phyloP scores from a whole-genome alignment of 1,284 basidiomycete genomes.

The Tilletiopsis washingtonensis region DNA sequence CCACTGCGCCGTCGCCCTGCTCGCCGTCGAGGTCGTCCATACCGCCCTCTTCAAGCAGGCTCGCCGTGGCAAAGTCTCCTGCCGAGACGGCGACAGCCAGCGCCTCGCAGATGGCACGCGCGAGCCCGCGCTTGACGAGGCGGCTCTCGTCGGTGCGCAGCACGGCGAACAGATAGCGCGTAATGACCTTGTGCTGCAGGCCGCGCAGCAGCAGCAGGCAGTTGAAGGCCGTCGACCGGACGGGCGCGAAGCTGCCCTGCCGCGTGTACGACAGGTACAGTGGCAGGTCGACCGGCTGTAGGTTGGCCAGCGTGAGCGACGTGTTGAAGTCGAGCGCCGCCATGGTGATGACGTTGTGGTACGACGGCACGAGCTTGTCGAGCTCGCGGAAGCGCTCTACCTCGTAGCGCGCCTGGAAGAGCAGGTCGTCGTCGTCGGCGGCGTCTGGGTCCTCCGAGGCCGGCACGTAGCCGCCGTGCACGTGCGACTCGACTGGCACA shows the following conservation, averaged over 20 bases:
- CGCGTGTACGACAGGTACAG: slow-evolving; percentile 82
- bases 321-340: slow-evolving; percentile 52
- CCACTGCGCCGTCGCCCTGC: slow-evolving; percentile 50
- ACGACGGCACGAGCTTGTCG: slow-evolving; percentile 89
- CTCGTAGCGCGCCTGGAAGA: slow-evolving; percentile 28
- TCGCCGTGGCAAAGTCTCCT: slow-evolving; percentile 62
- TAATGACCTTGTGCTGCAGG: slow-evolving; percentile 56
- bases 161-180: slow-evolving; percentile 82
- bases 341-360: slow-evolving; percentile 85
- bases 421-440: slow-evolving; percentile 28
- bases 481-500: slow-evolving; percentile 49
- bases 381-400: slow-evolving; percentile 87
- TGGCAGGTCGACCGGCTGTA: slow-evolving; percentile 71
- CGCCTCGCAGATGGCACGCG: slow-evolving; percentile 75
- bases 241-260: slow-evolving; percentile 66
- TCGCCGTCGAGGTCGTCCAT: slow-evolving; percentile 6
- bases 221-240: slow-evolving; percentile 87
- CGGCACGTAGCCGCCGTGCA: slow-evolving; percentile 14
- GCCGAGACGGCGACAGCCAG: slow-evolving; percentile 77
- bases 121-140: slow-evolving; percentile 72
- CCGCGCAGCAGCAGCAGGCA: slow-evolving; percentile 77
- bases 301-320: slow-evolving; percentile 40
- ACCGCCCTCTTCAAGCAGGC: slow-evolving; percentile 27
- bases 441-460: slow-evolving; percentile 26
- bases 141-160: slow-evolving; percentile 79